Percentiles rank a stretch among this genome's conserved stretches.
phyloP scores from a whole-genome alignment of 805 yeast genomes.

The Pichia membranifaciens region DNA sequence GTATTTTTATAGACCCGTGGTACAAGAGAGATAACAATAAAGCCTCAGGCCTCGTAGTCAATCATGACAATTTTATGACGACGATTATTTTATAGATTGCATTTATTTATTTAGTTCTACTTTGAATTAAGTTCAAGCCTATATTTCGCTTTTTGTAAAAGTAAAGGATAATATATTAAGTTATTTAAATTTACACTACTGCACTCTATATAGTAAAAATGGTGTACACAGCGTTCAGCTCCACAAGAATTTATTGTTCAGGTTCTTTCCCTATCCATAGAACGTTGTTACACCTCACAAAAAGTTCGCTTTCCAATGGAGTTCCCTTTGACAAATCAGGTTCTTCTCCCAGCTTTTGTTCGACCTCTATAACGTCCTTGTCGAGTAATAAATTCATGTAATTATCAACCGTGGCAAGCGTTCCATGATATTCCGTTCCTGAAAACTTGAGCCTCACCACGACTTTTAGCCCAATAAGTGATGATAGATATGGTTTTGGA shows the following conservation, averaged over 20 bases:
- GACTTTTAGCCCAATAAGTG: constrained; percentile 64
- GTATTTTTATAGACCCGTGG: too few species aligned
- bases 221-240: too few species aligned
- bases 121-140: background rate
- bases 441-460: constrained; percentile 86
- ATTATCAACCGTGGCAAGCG: constrained; percentile 72
- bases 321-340: constrained; percentile 38
- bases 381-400: constrained; percentile 85
- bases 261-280: constrained; percentile 55
- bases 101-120: background rate
- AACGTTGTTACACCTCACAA: constrained; percentile 88
- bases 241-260: background rate
- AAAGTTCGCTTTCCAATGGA: constrained; percentile 47
- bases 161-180: background rate
- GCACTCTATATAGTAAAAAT: background rate
- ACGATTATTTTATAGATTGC: constrained; percentile 1
- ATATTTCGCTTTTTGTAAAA: background rate
- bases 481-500: constrained; percentile 85
- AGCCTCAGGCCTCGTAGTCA: too few species aligned
- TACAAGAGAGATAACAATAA: too few species aligned
- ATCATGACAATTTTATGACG: background rate
- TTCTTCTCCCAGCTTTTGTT: constrained; percentile 39
- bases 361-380: constrained; percentile 42
- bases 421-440: constrained; percentile 80
- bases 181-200: background rate